phyloP scores from a whole-genome alignment of 2,329 filamentous ascomycete species.

The Pseudogymnoascus sp. region DNA sequence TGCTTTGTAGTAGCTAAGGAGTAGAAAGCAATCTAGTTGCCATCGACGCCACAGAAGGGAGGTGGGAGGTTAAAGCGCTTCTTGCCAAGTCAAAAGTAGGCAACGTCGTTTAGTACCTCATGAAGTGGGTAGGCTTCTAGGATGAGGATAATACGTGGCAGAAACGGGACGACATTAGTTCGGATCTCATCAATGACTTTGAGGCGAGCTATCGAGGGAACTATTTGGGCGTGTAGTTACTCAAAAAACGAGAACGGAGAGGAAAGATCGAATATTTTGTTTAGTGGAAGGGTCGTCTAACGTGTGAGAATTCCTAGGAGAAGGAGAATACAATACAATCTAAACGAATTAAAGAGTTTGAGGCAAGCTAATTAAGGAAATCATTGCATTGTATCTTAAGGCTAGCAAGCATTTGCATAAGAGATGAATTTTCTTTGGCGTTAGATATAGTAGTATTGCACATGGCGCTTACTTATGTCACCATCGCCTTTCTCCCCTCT shows the following conservation, averaged over 20 bases:
- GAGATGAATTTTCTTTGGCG: too few species aligned
- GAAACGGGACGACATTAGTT: slow-evolving; percentile 13
- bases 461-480: too few species aligned
- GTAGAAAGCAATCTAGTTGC: neutral
- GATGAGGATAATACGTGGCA: slow-evolving; percentile 17
- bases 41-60: neutral
- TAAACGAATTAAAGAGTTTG: slow-evolving; percentile 11
- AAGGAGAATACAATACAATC: slow-evolving; percentile 12
- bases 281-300: slow-evolving; percentile 13
- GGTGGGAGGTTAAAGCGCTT: slow-evolving; percentile 15
- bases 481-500: too few species aligned
- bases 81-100: slow-evolving; percentile 18
- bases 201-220: slow-evolving; percentile 14
- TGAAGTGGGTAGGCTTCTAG: slow-evolving; percentile 18
- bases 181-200: slow-evolving; percentile 12
- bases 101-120: slow-evolving; percentile 17
- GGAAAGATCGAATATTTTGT: slow-evolving; percentile 13
- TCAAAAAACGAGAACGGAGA: slow-evolving; percentile 11
- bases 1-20: neutral
- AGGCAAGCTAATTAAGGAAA: neutral
- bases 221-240: slow-evolving; percentile 9
- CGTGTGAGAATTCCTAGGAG: slow-evolving; percentile 13
- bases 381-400: neutral
- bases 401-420: too few species aligned
- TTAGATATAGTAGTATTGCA: too few species aligned